A percentile compares a stretch with the other conserved stretches of the same genome.
These are phyloP conservation scores for Rhododendron kiyosumense DNA, from an alignment of 148 eudicot species.

Conservation along the genomic window DNA sequence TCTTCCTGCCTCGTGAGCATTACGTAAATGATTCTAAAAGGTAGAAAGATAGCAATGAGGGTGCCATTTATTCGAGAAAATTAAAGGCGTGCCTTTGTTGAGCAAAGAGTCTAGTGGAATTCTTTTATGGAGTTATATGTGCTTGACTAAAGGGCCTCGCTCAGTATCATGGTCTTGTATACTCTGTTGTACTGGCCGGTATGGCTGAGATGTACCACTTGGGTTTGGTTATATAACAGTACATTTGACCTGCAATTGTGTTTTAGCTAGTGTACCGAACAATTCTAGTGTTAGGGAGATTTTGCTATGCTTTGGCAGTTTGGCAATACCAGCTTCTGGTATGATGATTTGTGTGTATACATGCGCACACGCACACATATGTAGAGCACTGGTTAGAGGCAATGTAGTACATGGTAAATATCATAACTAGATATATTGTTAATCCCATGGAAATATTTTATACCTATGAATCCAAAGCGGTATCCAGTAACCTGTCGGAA, in stretches of 20 bases:
- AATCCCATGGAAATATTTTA: no score
- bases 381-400: no score
- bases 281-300: neutral
- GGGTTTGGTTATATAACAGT: neutral
- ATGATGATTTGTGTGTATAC: neutral
- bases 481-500: no score
- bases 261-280: neutral
- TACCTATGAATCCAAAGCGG: no score
- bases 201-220: no score
- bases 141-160: neutral
- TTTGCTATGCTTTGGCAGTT: neutral
- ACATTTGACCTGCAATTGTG: neutral
- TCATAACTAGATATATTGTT: no score
- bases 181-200: no score
- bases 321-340: neutral
- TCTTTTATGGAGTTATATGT: neutral
- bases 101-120: neutral
- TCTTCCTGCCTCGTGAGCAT: neutral
- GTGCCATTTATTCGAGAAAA: neutral
- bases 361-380: no score
- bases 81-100: neutral
- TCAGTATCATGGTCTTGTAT: no score
- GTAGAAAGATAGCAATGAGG: neutral
- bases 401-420: no score
- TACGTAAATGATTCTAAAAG: neutral